These are phyloP conservation scores for Notholithocarpus densiflorus DNA, from an alignment of 306 rosid species.

Conservation along the genomic window DNA sequence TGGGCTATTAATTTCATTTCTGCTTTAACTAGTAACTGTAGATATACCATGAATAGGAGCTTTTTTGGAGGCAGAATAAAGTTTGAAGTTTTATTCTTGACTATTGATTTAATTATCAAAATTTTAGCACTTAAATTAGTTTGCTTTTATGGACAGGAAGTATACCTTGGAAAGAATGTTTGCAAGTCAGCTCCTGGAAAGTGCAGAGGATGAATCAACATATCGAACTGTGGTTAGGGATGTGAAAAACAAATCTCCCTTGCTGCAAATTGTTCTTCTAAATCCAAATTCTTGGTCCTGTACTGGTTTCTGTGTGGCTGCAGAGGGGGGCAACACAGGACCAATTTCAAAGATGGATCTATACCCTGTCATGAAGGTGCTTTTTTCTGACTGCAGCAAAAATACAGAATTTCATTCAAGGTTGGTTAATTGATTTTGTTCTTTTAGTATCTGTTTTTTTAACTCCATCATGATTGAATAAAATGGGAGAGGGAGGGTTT, in stretches of 20 bases:
- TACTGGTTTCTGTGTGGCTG: conserved; percentile 47
- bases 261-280: conserved; percentile 64
- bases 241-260: conserved; percentile 53
- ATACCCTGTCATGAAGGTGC: conserved; percentile 65
- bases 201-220: conserved; percentile 75
- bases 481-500: too few relatives aligned
- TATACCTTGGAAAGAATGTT: conserved; percentile 79
- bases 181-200: conserved; percentile 63
- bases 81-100: conserved; percentile 12
- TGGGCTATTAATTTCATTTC: not conserved
- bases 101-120: conserved; percentile 1
- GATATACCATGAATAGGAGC: not conserved
- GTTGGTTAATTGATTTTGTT: conserved; percentile 33
- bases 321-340: conserved; percentile 26
- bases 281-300: conserved; percentile 76
- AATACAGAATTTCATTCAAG: conserved; percentile 57
- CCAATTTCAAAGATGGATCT: conserved; percentile 46
- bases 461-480: not conserved
- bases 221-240: conserved; percentile 80
- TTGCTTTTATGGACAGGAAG: conserved; percentile 43
- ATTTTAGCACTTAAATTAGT: conserved; percentile 1
- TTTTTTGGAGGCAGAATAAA: not conserved
- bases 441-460: not conserved
- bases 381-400: conserved; percentile 51
- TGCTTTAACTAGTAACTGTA: not conserved